Evolutionary conservation across 192 early-diverging fungal genomes (phyloP).

Genomic region (Spizellomyces sp.): DNA sequence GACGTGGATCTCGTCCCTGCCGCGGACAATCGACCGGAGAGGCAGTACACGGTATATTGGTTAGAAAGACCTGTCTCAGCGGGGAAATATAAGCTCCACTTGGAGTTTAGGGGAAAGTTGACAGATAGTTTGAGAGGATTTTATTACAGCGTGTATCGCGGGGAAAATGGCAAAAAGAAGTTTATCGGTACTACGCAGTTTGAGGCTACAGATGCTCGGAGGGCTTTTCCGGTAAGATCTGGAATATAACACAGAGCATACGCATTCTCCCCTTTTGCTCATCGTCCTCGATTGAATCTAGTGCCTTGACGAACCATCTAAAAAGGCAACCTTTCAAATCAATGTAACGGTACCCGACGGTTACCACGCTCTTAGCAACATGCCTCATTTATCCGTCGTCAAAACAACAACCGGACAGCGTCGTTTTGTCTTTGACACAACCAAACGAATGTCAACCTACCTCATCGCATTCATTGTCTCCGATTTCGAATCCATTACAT

Average conservation of each 20-base stretch:
- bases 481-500: conserved; percentile 83
- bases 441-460: conserved; percentile 85
- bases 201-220: conserved; percentile 82
- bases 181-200: conserved; percentile 88
- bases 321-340: conserved; percentile 90
- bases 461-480: conserved; percentile 83
- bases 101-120: conserved; percentile 34
- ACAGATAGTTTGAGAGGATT: conserved; percentile 77
- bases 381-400: conserved; percentile 66
- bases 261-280: neutral
- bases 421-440: conserved; percentile 73
- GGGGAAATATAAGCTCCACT: neutral
- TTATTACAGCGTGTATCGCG: conserved; percentile 72
- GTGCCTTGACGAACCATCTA: conserved; percentile 76
- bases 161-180: conserved; percentile 43
- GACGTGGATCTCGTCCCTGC: neutral
- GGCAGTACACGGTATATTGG: conserved; percentile 12
- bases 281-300: neutral
- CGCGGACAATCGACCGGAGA: neutral
- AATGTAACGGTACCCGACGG: conserved; percentile 70
- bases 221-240: conserved; percentile 79
- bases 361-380: conserved; percentile 85
- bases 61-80: conserved; percentile 2
- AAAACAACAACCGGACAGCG: conserved; percentile 30
- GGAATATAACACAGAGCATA: neutral